Evolutionary conservation across 2,329 filamentous ascomycete genomes (phyloP).

Genomic region (Reticulascus tulasneorum): DNA sequence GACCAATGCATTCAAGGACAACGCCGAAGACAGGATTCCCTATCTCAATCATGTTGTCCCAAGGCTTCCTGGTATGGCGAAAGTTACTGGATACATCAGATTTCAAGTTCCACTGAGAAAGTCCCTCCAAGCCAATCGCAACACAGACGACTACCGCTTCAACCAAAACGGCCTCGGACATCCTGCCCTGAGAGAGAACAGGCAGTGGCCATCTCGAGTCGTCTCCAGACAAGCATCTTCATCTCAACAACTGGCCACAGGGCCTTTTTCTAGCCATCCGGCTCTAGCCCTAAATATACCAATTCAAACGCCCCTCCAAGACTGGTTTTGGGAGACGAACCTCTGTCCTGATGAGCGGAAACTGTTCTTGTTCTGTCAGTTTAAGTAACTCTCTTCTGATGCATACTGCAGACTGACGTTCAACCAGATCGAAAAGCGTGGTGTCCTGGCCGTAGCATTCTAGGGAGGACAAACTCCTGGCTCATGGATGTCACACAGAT

Average conservation of each 20-base stretch:
- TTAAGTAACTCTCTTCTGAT: neutral
- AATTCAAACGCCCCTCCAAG: no score
- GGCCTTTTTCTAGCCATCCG: no score
- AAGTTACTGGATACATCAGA: slow-evolving; percentile 15
- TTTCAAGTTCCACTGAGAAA: neutral
- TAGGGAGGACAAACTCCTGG: slow-evolving; percentile 35
- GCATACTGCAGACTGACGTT: neutral
- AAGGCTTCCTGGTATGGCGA: neutral
- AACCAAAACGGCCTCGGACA: no score
- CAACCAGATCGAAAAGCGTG: slow-evolving; percentile 31
- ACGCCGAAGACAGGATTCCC: slow-evolving; percentile 7
- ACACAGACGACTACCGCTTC: no score
- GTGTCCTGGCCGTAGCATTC: slow-evolving; percentile 35
- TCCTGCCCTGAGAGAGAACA: no score
- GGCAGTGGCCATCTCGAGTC: no score
- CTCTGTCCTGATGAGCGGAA: slow-evolving; percentile 2
- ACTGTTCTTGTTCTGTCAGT: slow-evolving; percentile 13
- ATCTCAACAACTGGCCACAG: no score
- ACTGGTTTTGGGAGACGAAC: neutral
- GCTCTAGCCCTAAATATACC: no score
- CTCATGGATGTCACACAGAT: slow-evolving; percentile 35
- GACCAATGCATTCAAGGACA: slow-evolving; percentile 11
- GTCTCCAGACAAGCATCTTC: no score
- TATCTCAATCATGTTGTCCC: neutral
- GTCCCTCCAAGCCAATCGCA: neutral